A percentile compares a stretch with the other conserved stretches of the same genome.
Conservation (phyloP, 257 asterid species). For the Salvia splendens region DNA sequence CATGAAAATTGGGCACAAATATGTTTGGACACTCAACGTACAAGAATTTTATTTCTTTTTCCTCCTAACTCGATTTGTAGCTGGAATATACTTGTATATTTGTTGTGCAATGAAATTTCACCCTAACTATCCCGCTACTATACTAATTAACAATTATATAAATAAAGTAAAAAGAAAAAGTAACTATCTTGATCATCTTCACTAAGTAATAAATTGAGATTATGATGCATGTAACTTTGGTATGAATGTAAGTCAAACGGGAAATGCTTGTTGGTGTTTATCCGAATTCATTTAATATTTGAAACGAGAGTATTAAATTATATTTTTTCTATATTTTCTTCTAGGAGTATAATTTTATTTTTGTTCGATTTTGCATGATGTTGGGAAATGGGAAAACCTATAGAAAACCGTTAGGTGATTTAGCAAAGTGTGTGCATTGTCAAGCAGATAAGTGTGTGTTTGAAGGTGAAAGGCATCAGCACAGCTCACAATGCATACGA, state of each 20-base stretch:
- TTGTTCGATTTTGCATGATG: neutral
- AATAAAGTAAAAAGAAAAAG: neutral
- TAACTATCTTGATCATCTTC: neutral
- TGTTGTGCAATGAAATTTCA: slow-evolving; percentile 24
- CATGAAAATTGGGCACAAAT: slow-evolving; percentile 32
- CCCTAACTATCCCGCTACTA: neutral
- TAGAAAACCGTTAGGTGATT: slow-evolving; percentile 20
- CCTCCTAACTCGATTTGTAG: slow-evolving; percentile 19
- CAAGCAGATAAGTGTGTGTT: slow-evolving; percentile 25
- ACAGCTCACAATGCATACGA: slow-evolving; percentile 43
- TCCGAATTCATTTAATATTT: neutral
- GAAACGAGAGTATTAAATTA: too few species aligned
- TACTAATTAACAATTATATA: neutral
- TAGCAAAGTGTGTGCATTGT: too few species aligned
- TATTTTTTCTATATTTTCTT: too few species aligned
- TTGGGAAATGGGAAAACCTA: slow-evolving; percentile 10
- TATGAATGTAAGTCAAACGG: slow-evolving; percentile 4
- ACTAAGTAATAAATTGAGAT: neutral
- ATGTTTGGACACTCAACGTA: slow-evolving; percentile 38
- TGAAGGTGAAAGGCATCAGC: slow-evolving; percentile 23
- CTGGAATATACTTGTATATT: slow-evolving; percentile 19
- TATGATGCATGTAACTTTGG: neutral
- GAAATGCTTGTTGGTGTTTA: neutral
- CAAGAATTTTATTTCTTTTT: slow-evolving; percentile 22
- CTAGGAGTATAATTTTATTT: too few species aligned